Evolutionary conservation across 2,329 filamentous ascomycete species (phyloP).

Genomic region (Sarocladium oryzae): DNA sequence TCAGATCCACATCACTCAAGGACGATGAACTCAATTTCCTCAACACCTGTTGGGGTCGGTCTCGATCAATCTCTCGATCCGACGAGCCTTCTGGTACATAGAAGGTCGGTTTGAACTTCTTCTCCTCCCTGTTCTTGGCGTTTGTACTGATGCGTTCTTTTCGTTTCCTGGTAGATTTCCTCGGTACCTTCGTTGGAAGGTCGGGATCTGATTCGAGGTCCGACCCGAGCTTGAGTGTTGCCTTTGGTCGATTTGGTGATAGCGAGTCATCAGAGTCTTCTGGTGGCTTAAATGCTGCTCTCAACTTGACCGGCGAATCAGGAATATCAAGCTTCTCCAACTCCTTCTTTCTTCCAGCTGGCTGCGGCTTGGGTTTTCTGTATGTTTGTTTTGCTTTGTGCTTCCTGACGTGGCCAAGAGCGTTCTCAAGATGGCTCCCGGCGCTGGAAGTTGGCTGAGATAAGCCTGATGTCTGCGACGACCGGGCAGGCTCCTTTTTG

Average conservation of each 20-base stretch:
- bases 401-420: conserved; percentile 4
- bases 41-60: neutral
- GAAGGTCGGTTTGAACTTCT: neutral
- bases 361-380: conserved; percentile 1
- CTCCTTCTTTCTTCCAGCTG: neutral
- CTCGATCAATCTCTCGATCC: neutral
- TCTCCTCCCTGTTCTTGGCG: neutral
- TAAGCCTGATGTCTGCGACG: neutral
- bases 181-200: neutral
- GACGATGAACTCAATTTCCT: neutral
- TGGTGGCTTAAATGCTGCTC: neutral
- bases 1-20: neutral
- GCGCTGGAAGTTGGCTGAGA: conserved; percentile 3
- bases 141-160: neutral
- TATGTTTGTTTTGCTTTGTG: conserved; percentile 1
- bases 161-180: neutral
- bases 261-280: neutral
- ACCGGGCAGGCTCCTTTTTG: neutral
- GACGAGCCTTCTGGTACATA: neutral
- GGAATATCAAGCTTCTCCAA: neutral
- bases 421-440: conserved; percentile 3
- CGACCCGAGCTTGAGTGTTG: neutral
- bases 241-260: neutral
- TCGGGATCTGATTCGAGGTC: neutral
- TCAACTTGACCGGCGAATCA: neutral